A percentile compares a stretch with the other conserved stretches of the same genome.
These are phyloP conservation scores for Heritiera fomes DNA, from an alignment of 345 rosid genomes.

Conservation along the genomic window DNA sequence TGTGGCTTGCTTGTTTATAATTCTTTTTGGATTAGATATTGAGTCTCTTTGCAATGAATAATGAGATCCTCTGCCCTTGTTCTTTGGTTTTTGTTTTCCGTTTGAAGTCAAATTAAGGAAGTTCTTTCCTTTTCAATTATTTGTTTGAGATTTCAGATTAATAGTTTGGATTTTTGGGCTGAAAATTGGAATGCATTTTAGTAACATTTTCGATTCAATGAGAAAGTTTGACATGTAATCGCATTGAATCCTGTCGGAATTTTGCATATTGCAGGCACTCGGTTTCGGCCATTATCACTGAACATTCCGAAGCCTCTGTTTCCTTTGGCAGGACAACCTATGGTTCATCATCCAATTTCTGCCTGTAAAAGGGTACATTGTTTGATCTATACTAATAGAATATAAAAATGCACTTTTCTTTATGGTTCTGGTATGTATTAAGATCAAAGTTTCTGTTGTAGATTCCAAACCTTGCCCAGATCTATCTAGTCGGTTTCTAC, in stretches of 20 bases:
- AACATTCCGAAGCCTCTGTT: conserved; percentile 89
- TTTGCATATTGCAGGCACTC: conserved; percentile 54
- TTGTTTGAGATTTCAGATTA: background rate
- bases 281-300: conserved; percentile 89
- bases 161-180: background rate
- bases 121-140: background rate
- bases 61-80: background rate
- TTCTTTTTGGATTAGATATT: background rate
- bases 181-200: background rate
- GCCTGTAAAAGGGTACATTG: conserved; percentile 87
- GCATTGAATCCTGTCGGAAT: conserved; percentile 9
- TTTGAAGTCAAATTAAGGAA: background rate
- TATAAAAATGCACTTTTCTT: background rate
- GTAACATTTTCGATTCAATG: background rate
- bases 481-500: conserved; percentile 82
- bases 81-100: background rate
- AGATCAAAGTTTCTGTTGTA: conserved; percentile 30
- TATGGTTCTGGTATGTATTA: conserved; percentile 7
- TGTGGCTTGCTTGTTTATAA: background rate
- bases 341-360: conserved; percentile 98
- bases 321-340: conserved; percentile 90
- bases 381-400: conserved; percentile 4
- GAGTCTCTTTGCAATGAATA: background rate
- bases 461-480: conserved; percentile 83
- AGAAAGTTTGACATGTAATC: background rate